These are phyloP conservation scores for Pulicaria dysenterica DNA, from an alignment of 129 eudicot species.

Conservation along the genomic window DNA sequence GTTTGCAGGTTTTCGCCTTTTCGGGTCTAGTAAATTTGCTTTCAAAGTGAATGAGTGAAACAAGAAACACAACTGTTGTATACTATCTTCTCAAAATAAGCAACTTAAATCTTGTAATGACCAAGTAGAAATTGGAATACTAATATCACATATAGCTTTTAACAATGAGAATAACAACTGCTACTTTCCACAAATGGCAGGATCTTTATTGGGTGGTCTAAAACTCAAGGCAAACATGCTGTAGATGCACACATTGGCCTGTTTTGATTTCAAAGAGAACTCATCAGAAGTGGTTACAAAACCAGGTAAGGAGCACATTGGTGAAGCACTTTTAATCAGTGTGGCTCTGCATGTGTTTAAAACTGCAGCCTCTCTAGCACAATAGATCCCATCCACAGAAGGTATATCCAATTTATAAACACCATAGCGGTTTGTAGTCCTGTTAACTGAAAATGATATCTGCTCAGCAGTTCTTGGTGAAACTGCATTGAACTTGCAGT, in stretches of 20 bases:
- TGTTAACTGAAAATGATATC: conserved; percentile 67
- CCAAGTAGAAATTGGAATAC: background rate
- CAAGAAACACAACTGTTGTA: background rate
- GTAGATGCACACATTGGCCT: conserved; percentile 63
- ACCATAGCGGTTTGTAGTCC: conserved; percentile 69
- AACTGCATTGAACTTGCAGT: conserved; percentile 71
- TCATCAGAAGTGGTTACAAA: conserved; percentile 57
- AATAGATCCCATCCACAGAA: conserved; percentile 71
- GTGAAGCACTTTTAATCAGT: conserved; percentile 41
- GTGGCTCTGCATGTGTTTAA: conserved; percentile 64
- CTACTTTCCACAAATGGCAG: conserved; percentile 58
- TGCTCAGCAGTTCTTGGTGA: conserved; percentile 64
- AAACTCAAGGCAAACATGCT: conserved; percentile 63
- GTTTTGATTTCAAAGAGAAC: conserved; percentile 55
- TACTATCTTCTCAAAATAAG: background rate
- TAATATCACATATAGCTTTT: background rate
- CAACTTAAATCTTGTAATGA: conserved; percentile 2
- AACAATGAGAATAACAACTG: background rate
- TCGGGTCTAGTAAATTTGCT: background rate
- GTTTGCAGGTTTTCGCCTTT: conserved; percentile 1
- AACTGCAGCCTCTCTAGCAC: conserved; percentile 60
- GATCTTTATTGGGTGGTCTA: conserved; percentile 56
- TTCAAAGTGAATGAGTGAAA: background rate
- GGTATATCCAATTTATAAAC: conserved; percentile 72
- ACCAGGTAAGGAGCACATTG: conserved; percentile 69